Evolutionary conservation across 2,329 filamentous ascomycete species (phyloP), one percentile per base, ranked within the genome.

Genomic region (Fusarium mexicanum): DNA sequence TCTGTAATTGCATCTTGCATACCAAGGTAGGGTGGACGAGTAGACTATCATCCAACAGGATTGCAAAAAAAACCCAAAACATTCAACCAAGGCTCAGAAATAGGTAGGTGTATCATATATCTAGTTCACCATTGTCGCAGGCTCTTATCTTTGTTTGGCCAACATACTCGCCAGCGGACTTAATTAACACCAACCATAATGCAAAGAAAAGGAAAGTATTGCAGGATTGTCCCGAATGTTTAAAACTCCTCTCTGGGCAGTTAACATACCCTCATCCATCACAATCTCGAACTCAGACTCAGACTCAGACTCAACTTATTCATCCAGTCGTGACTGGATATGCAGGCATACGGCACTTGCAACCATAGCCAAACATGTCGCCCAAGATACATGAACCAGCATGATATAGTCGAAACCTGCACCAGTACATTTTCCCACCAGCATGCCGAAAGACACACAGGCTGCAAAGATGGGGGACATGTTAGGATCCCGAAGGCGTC

Each of bases 381-480:
- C 76, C 76, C 76, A 78, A 14, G 76, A 78, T 33, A 76, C 61
- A 48, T 78, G 64, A 35, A 78, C 73, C 50, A 77, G 51, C 57
- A 76, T 59, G 61, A 76, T 74, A 53, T 77, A 76, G 44, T 73
- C 69, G 47, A 68, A 58, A 57, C 67, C 71, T 74, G 72, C 76
- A 43, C 73, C 76, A 6, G 51, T 58, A 53, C 31, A 69, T 16
- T 72, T 68, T 18, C 76, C 76, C 18, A 54, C 44, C 20, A 72
- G 35, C 18, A 75, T 65, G n/a, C 75, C 64, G 40, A 68, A 61
- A 29, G 61, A 72, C 14, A 77, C 58, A n/a, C 71, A 77, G 12
- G 57, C n/a, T 29, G 58, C 67, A 59, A 78, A 73, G 29, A 78
- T 66, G 50, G 66, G 67, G 9, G 72, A 26, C 26, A 77, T 62